Conservation (phyloP, 371 early-diverging fungal genomes). For the Mucor ambiguus region DNA sequence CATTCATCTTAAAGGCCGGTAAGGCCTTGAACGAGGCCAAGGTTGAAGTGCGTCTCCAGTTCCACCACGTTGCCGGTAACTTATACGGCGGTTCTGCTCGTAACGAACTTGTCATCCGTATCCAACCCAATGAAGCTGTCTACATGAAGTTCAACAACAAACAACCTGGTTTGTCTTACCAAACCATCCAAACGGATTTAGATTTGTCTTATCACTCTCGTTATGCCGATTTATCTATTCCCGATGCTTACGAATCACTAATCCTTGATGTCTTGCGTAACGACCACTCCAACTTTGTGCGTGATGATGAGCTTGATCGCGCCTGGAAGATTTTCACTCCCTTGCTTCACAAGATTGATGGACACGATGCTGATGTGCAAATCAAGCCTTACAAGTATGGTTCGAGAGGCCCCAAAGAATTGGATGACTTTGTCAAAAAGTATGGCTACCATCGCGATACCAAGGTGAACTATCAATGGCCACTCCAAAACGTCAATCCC, state of each 20-base stretch:
- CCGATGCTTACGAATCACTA: conserved; percentile 96
- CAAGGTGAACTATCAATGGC: conserved; percentile 25
- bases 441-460: conserved; percentile 55
- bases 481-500: conserved; percentile 28
- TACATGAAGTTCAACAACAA: conserved; percentile 97
- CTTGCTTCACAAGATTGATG: conserved; percentile 87
- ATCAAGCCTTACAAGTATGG: conserved; percentile 87
- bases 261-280: conserved; percentile 89
- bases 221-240: conserved; percentile 84
- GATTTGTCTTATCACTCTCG: conserved; percentile 90
- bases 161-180: conserved; percentile 77
- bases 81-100: conserved; percentile 75
- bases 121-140: conserved; percentile 96
- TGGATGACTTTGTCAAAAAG: conserved; percentile 72
- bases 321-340: conserved; percentile 99
- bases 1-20: conserved; percentile 95
- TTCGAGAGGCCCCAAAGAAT: conserved; percentile 83
- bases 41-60: conserved; percentile 95
- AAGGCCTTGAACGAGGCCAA: conserved; percentile 95
- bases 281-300: conserved; percentile 96
- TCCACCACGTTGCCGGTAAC: conserved; percentile 83
- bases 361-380: conserved; percentile 49
- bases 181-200: conserved; percentile 83
- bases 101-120: conserved; percentile 95
- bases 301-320: conserved; percentile 93